A percentile compares a stretch with the other conserved stretches of the same genome.
These are phyloP conservation scores for Borealophlyctis nickersoniae DNA, from an alignment of 192 early-diverging fungal genomes.

Conservation along the genomic window DNA sequence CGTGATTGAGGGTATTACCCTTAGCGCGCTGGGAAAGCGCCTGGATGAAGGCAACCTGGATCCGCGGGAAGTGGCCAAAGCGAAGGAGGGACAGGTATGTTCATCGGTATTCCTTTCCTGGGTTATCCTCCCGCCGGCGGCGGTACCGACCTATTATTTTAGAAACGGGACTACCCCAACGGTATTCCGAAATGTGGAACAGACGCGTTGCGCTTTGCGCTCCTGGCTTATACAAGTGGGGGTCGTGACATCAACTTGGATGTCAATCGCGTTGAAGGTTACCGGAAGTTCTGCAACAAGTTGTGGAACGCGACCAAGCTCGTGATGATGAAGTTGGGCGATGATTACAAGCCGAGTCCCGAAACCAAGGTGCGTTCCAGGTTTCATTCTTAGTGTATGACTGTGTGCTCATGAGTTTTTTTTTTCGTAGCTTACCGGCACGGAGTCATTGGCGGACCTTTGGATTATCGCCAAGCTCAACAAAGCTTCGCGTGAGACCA, in stretches of 20 bases:
- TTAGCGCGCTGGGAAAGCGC: slow-evolving; percentile 73
- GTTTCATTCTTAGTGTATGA: slow-evolving; percentile 9
- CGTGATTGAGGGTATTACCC: slow-evolving; percentile 89
- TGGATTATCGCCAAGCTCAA: slow-evolving; percentile 95
- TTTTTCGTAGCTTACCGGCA: slow-evolving; percentile 57
- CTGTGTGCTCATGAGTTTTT: slow-evolving; percentile 30
- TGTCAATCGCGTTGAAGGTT: slow-evolving; percentile 93
- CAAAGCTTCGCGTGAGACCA: slow-evolving; percentile 71
- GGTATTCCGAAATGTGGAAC: slow-evolving; percentile 98
- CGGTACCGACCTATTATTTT: too few relatives aligned
- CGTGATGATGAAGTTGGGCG: slow-evolving; percentile 92
- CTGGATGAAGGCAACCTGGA: slow-evolving; percentile 86
- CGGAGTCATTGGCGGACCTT: slow-evolving; percentile 81
- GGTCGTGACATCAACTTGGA: slow-evolving; percentile 93
- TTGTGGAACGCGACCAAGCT: slow-evolving; percentile 98
- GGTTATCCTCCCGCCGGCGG: too few relatives aligned
- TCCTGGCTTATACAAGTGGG: slow-evolving; percentile 46
- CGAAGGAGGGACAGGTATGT: slow-evolving; percentile 72
- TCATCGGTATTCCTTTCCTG: too few relatives aligned
- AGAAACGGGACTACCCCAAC: slow-evolving; percentile 81
- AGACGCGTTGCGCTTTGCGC: slow-evolving; percentile 66
- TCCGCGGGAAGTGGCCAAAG: slow-evolving; percentile 80
- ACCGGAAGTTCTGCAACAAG: slow-evolving; percentile 99
- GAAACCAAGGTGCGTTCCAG: slow-evolving; percentile 29
- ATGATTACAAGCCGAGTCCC: slow-evolving; percentile 71